Conservation (phyloP, 2,329 filamentous ascomycete species). For the Talaromyces sp. region DNA sequence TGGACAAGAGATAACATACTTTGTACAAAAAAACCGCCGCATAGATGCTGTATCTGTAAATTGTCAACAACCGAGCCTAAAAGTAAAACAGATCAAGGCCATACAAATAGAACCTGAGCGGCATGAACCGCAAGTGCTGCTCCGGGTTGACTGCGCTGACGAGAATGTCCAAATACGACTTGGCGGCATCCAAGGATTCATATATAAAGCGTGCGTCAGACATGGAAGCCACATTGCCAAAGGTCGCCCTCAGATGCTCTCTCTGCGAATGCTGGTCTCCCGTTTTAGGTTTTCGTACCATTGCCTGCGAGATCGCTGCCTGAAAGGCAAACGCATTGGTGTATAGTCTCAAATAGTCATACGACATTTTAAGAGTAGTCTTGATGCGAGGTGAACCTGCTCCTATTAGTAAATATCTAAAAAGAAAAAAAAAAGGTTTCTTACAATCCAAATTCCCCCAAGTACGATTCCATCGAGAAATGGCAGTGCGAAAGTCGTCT, state of each 20-base stretch:
- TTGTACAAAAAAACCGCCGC: conserved; percentile 63
- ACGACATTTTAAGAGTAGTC: conserved; percentile 62
- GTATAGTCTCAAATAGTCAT: conserved; percentile 67
- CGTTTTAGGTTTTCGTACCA: conserved; percentile 33
- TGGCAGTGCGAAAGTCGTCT: conserved; percentile 65
- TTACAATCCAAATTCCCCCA: conserved; percentile 63
- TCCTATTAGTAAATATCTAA: conserved; percentile 11
- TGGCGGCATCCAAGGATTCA: conserved; percentile 60
- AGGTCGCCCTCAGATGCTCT: conserved; percentile 40
- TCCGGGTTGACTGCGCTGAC: conserved; percentile 56
- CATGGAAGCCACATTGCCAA: conserved; percentile 53
- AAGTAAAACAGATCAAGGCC: conserved; percentile 16
- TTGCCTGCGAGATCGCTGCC: conserved; percentile 55
- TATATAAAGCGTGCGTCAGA: conserved; percentile 63
- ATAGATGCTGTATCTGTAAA: conserved; percentile 48
- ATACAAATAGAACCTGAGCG: conserved; percentile 58
- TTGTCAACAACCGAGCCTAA: conserved; percentile 11
- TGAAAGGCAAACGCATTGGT: conserved; percentile 73
- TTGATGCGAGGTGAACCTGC: conserved; percentile 61
- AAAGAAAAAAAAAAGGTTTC: conserved; percentile 12
- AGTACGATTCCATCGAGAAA: conserved; percentile 64
- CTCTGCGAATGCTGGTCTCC: conserved; percentile 31
- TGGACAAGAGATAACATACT: conserved; percentile 26
- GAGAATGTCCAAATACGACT: conserved; percentile 55
- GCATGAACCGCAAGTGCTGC: conserved; percentile 58